Evolutionary conservation across 768 basidiomycete genomes (phyloP), one percentile per base, ranked within the genome.

Genomic region (Pilatotrama ljubarskyi): DNA sequence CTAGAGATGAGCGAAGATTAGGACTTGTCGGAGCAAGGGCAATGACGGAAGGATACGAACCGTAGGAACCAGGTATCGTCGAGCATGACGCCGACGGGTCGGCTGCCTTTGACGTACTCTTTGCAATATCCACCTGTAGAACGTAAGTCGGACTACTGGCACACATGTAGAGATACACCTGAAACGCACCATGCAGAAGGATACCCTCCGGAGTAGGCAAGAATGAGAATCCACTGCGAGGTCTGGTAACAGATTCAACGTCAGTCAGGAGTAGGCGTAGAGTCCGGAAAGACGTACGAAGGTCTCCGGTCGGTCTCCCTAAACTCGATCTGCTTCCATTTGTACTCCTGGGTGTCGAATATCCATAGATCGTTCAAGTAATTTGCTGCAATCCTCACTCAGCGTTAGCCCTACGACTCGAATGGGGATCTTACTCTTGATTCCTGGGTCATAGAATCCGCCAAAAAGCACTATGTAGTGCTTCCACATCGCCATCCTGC

Each of bases 51-150:
- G 41, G 7, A 48, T 13, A 72, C 81, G 2, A 55, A 91, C 88
- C 83, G 82, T 6, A 97, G 78, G 52, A 94, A 78, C 95, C 93
- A 97, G 0, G 90, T 92, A 68, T 97, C 93, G 17, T 93, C 91
- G 6, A 95, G 78, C 76, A 91, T 93, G n/a, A 93, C 78, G 0
- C 94, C 94, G 13, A 92, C 76, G 0, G 90, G 87, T 1, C 90
- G 84, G 68, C 93, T 92, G 2, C 93, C 92, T 69, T 95, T 94
- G 20, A 74, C 68, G 66, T 95, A 95, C 73, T 93, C 90, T 71
- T 97, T 95, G 69, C 88, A 92, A 70, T 96, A 96, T 0, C 95
- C 95, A 11, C 92, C 90, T 91, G 51, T 8, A 40, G 15, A 20
- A 26, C 3, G 9, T 32, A 32, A 32, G 29, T 10, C 10, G 13